Evolutionary conservation across 768 basidiomycete species (phyloP).

Genomic region (Gloeopeniophorella convolvens): DNA sequence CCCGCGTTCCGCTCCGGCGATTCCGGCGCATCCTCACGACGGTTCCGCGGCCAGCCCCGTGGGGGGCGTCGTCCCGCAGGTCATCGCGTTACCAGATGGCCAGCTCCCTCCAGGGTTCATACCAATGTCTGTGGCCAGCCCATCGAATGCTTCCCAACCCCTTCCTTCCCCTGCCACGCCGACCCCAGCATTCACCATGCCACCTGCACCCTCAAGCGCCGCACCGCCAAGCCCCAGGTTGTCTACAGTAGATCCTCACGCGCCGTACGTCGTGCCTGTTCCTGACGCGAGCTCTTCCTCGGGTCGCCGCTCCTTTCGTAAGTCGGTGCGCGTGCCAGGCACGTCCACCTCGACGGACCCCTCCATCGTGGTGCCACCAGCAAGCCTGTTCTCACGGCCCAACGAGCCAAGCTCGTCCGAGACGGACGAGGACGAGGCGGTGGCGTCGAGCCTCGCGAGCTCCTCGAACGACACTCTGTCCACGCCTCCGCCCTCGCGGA

Average conservation of each 20-base stretch:
- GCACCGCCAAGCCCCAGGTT: conserved; percentile 1
- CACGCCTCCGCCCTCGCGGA: conserved; percentile 18
- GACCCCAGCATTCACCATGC: not conserved
- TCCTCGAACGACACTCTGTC: conserved; percentile 19
- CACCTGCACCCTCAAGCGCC: not conserved
- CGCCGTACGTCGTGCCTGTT: conserved; percentile 11
- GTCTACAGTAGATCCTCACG: not conserved
- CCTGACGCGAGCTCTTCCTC: conserved; percentile 14
- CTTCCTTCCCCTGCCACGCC: not conserved
- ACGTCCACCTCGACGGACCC: conserved; percentile 11
- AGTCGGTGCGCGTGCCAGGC: conserved; percentile 4
- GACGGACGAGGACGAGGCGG: conserved; percentile 15
- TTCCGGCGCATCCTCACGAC: not conserved
- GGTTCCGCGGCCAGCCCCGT: not conserved
- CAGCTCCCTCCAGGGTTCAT: conserved; percentile 20
- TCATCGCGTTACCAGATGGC: conserved; percentile 5
- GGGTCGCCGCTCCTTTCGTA: conserved; percentile 1
- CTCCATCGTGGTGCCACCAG: conserved; percentile 13
- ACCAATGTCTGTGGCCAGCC: conserved; percentile 3
- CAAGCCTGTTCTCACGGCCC: conserved; percentile 17
- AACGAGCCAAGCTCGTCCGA: conserved; percentile 12
- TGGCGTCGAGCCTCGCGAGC: conserved; percentile 17
- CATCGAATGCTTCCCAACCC: not conserved
- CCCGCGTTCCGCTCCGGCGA: not conserved
- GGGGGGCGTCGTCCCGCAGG: not conserved